Conservation (phyloP, 2,329 filamentous ascomycete genomes). For the Aspergillus fischeri region DNA sequence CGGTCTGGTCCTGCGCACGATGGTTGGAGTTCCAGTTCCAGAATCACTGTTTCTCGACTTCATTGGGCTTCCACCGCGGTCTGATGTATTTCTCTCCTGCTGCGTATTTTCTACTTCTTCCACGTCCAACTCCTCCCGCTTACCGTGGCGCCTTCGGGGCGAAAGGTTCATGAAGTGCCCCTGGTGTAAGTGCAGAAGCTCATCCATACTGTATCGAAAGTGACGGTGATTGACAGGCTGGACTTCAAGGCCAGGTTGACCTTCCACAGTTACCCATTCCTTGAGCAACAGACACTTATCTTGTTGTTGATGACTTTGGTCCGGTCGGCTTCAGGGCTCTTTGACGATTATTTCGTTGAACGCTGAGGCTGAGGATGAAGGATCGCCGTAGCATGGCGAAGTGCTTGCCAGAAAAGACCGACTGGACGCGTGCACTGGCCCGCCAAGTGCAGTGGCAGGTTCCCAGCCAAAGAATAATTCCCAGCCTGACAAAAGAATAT, state of each 20-base stretch:
- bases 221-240: constrained; percentile 3
- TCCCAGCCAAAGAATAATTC: not conserved
- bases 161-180: constrained; percentile 29
- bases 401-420: constrained; percentile 1
- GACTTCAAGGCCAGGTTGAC: constrained; percentile 17
- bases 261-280: constrained; percentile 9
- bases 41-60: constrained; percentile 7
- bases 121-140: constrained; percentile 2
- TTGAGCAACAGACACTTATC: constrained; percentile 1
- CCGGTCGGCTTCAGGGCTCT: not conserved
- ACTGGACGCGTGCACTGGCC: not conserved
- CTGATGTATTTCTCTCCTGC: not conserved
- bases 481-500: not conserved
- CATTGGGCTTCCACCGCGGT: not conserved
- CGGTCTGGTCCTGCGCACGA: constrained; percentile 15
- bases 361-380: not conserved
- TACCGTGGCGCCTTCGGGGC: constrained; percentile 17
- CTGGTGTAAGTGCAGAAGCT: constrained; percentile 23
- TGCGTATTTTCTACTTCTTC: constrained; percentile 3
- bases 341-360: not conserved
- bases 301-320: not conserved
- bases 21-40: constrained; percentile 6
- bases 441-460: not conserved
- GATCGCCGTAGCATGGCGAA: constrained; percentile 3
- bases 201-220: constrained; percentile 22